phyloP scores from a whole-genome alignment of 768 basidiomycete genomes.

The Phaffia tasmanica region DNA sequence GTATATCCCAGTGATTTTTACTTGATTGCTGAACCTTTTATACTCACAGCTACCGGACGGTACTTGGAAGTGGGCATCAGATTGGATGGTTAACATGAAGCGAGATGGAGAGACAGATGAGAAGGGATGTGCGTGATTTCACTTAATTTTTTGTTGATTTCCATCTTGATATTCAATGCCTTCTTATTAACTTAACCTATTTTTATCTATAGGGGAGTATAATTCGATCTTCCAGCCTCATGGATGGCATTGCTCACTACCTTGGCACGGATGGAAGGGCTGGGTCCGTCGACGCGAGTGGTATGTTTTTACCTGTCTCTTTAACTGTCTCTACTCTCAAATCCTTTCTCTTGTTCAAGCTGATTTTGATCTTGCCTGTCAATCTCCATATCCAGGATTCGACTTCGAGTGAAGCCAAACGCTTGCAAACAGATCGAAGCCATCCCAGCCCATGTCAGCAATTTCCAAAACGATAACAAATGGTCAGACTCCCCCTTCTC shows the following conservation, averaged over 20 bases:
- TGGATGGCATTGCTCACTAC: conserved; percentile 21
- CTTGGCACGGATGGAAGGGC: conserved; percentile 25
- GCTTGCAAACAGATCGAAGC: neutral
- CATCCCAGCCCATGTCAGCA: conserved; percentile 5
- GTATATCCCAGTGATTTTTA: neutral
- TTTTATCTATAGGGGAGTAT: conserved; percentile 13
- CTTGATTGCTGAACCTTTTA: neutral
- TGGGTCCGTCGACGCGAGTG: conserved; percentile 23
- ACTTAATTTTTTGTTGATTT: neutral
- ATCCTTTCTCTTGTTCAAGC: neutral
- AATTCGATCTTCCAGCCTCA: conserved; percentile 16
- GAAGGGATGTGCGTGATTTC: conserved; percentile 22
- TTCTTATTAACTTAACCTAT: neutral
- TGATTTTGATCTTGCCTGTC: too few relatives aligned
- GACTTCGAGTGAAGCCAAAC: conserved; percentile 18
- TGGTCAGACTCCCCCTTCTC: conserved; percentile 5
- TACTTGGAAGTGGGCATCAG: conserved; percentile 22
- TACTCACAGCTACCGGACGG: conserved; percentile 17
- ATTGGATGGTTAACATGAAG: conserved; percentile 26
- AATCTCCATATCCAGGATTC: conserved; percentile 10
- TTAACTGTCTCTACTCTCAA: neutral
- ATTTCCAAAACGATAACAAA: neutral
- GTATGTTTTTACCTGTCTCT: neutral
- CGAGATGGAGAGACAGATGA: conserved; percentile 25
- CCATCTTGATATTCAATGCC: neutral